Evolutionary conservation across 1,284 basidiomycete genomes (phyloP), one percentile per base, ranked within the genome.

Genomic region (Ustilago cynodontis): DNA sequence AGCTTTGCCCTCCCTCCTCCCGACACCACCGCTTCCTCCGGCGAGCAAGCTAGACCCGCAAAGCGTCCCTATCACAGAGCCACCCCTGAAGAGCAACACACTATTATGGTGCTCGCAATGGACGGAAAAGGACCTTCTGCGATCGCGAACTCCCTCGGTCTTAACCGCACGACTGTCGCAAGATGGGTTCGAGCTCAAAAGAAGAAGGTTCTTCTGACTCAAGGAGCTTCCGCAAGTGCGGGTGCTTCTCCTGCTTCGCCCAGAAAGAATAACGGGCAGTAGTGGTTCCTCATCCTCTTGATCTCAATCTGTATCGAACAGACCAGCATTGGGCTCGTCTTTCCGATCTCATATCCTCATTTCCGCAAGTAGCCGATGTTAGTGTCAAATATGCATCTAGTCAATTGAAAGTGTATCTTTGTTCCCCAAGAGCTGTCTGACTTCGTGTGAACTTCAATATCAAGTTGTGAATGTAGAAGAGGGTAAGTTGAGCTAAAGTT

Each of bases 61-160:
- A 29, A 24, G 18, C 1, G 13, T 3, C 4, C 3, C 10, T 6
- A 2, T 22, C 49, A 35, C 16, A 41, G 0, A 13, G 66, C 60
- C 2, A 47, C 56, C 39, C 55, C 65, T 1, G 20, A 22, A 0
- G 64, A 71, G 8, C 59, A 51, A 20, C 51, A 59, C 22, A 51
- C 52, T 20, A 71, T 71, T 52, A 20, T 59, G 10, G 22, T 14
- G 16, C 49, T 71, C 50, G 31, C 31, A 2, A 24, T 37, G 10
- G 10, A 8, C 16, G 69, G 69, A 31, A 63, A 56, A 31, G 6
- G 8, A 1, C 37, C 55, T 11, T 2, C 0, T 2, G 58, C 62
- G 18, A 66, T 71, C 26, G 69, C 59, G 2, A 16, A 29, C 3
- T 8, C 26, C 1, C 56, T 71, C 29, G 64, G 45, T 11, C 28